Conservation (phyloP, 257 asterid species). For the Plantago major region DNA sequence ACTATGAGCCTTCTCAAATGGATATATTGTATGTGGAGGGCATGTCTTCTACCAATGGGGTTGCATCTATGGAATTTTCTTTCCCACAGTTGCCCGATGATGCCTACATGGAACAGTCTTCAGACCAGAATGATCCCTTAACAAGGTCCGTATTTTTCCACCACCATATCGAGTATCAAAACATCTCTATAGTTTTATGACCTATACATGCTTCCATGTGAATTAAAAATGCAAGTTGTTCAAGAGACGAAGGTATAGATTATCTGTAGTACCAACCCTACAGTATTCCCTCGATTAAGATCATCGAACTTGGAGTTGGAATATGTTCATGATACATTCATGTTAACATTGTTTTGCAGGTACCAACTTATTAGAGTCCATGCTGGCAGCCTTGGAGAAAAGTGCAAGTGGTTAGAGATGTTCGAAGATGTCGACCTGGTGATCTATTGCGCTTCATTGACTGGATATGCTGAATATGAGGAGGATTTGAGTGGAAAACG, state of each 20-base stretch:
- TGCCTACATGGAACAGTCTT: conserved; percentile 48
- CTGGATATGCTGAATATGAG: conserved; percentile 55
- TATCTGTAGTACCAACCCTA: no score
- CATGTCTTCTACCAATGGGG: conserved; percentile 65
- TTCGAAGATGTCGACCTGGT: conserved; percentile 76
- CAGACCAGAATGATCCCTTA: conserved; percentile 43
- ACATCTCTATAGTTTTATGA: no score
- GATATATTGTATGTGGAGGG: conserved; percentile 89
- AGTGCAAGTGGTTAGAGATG: conserved; percentile 90
- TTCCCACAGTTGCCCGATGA: conserved; percentile 54
- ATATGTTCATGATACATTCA: no score
- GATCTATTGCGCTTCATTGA: conserved; percentile 63
- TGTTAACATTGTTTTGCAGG: conserved; percentile 35
- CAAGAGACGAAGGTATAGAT: no score
- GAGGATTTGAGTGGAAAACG: conserved; percentile 51
- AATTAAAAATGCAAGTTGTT: no score
- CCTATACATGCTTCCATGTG: no score
- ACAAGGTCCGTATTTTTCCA: conserved; percentile 34
- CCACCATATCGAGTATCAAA: no score
- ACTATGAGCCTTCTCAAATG: conserved; percentile 81
- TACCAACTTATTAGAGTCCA: conserved; percentile 71
- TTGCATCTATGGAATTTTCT: conserved; percentile 70
- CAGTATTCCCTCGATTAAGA: no score
- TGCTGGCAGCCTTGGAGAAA: conserved; percentile 65
- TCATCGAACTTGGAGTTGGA: no score